phyloP scores from a whole-genome alignment of 2,329 filamentous ascomycete species.

The Aureobasidium sp. region DNA sequence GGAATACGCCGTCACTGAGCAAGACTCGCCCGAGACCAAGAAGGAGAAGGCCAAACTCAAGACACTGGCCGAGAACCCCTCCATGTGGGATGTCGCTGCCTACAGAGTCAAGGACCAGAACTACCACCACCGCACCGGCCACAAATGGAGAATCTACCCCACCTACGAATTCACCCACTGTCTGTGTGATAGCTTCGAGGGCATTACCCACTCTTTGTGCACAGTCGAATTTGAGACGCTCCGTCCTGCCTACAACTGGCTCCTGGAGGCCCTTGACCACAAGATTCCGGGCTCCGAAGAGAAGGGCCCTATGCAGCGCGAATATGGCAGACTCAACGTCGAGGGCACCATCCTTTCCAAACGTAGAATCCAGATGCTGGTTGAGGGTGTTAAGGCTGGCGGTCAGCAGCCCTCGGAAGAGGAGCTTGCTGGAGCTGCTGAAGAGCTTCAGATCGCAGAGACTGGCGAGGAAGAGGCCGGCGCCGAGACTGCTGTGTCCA shows the following conservation, averaged over 20 bases:
- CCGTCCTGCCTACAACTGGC: slow-evolving; percentile 82
- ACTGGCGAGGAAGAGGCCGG: slow-evolving; percentile 33
- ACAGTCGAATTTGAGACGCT: slow-evolving; percentile 87
- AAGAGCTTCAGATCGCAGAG: slow-evolving; percentile 37
- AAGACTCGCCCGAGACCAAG: slow-evolving; percentile 28
- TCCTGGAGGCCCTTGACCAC: slow-evolving; percentile 73
- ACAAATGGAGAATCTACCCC: slow-evolving; percentile 87
- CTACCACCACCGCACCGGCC: slow-evolving; percentile 71
- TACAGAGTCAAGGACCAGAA: slow-evolving; percentile 73
- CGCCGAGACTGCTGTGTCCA: slow-evolving; percentile 20
- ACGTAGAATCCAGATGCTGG: slow-evolving; percentile 72
- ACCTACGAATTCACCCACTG: slow-evolving; percentile 88
- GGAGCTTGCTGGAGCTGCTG: slow-evolving; percentile 26
- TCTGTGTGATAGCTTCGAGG: slow-evolving; percentile 85
- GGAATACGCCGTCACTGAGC: slow-evolving; percentile 28
- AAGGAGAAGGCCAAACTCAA: slow-evolving; percentile 30
- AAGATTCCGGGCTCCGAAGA: slow-evolving; percentile 58
- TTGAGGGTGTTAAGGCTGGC: slow-evolving; percentile 52
- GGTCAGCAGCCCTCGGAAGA: slow-evolving; percentile 20
- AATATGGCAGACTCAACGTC: slow-evolving; percentile 73
- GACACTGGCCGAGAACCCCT: slow-evolving; percentile 64
- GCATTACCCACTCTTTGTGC: slow-evolving; percentile 85
- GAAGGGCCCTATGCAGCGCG: slow-evolving; percentile 74
- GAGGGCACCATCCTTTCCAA: slow-evolving; percentile 83
- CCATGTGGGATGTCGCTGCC: slow-evolving; percentile 94